Base-by-base conservation (phyloP, 148 eudicot species). In the Amaranthus cruentus region DNA sequence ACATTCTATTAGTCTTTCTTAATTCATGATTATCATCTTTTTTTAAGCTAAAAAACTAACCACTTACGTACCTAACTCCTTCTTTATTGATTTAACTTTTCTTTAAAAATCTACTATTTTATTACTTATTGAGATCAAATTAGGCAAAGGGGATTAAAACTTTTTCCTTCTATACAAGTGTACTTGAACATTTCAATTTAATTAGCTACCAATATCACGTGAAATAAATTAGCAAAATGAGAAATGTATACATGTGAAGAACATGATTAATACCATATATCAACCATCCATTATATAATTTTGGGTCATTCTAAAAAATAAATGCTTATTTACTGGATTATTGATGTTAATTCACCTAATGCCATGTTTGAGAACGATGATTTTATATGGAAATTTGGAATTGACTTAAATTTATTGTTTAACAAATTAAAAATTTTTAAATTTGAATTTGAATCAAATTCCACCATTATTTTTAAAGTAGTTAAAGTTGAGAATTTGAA, bases 241-340 rank as follows among this genome's bases (percentile, higher is more conserved):
- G 14, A 61, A 72, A 60, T 13, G 44, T 28, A 47, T 28, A 47
- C 75, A 62, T 73, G 56, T 42, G 6, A 62, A 73, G 59, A 12
- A 73, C 75, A 62, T 51, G 50, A 62, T 21, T 55, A 71, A 71
- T 4, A 55, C 15, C 0, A 8, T 57, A 71, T 52, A 47, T 5
- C 9, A 12, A 63, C 1, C 5, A 13, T 28, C 38, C 38, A 28
- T 28, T 28, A 28, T 28, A 28, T 28, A 28, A 28, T 28, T 28
- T 28, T 0, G 38, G 38, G 38, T 28, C 38, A 28, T 28, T 28
- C 38, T 28, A 28, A 28, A 0, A 28, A 0, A 28, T 28, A 28
- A 28, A 28, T 28, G 38, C 38, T 28, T 28, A 28, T 28, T 28
- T 28, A 28, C 38, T 28, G 2, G 38, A 28, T 28, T 28, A 28